Conservation (phyloP, 495 filamentous ascomycete genomes). For the Tricharina praecox region DNA sequence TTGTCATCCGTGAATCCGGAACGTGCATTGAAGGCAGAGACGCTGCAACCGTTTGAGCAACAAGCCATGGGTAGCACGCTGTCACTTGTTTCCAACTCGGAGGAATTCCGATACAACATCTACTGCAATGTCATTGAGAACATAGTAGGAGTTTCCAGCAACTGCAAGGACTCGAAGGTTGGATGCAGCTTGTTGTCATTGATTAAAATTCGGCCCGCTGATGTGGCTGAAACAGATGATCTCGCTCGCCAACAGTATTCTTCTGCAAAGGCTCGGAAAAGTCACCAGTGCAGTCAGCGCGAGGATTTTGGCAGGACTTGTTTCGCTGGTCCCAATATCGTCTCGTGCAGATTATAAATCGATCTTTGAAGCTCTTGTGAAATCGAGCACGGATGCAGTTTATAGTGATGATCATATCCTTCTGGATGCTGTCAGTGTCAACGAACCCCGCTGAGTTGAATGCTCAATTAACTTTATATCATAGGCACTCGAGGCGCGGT, state of each 20-base stretch:
- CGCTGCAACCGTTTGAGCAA: conserved; percentile 23
- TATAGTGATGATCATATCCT: conserved; percentile 44
- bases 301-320: conserved; percentile 66
- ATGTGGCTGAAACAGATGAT: conserved; percentile 38
- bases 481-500: conserved; percentile 57
- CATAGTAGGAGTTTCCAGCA: conserved; percentile 68
- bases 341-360: conserved; percentile 63
- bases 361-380: conserved; percentile 65
- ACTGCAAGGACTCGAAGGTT: conserved; percentile 60
- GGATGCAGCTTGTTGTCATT: conserved; percentile 8
- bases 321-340: conserved; percentile 55
- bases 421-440: conserved; percentile 42
- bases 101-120: conserved; percentile 54
- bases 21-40: conserved; percentile 24
- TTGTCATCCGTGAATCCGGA: conserved; percentile 49
- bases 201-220: background rate
- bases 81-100: conserved; percentile 50
- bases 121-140: conserved; percentile 74
- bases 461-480: background rate
- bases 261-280: conserved; percentile 80
- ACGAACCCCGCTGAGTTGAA: background rate
- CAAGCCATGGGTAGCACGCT: conserved; percentile 52
- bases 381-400: conserved; percentile 51
- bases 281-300: conserved; percentile 59
- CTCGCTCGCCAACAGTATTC: conserved; percentile 86